A percentile compares a stretch with the other conserved stretches of the same genome.
Conservation (phyloP, 2,329 filamentous ascomycete genomes). For the Hypoxylon sp. region DNA sequence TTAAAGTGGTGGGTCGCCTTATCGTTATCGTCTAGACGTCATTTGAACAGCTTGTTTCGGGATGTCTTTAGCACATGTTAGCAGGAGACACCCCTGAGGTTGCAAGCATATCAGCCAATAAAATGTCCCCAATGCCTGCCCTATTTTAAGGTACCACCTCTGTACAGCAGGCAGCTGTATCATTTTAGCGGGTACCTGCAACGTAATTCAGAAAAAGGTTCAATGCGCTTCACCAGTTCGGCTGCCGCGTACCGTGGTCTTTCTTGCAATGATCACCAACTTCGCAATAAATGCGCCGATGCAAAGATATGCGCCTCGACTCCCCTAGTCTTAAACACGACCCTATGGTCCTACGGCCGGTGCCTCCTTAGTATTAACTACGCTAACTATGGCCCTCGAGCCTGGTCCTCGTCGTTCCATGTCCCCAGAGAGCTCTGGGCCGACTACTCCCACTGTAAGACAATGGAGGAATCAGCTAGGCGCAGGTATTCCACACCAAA, state of each 20-base stretch:
- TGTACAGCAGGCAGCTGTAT: constrained; percentile 18
- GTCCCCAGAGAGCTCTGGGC: constrained; percentile 88
- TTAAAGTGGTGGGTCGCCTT: constrained; percentile 31
- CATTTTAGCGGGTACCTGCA: constrained; percentile 45
- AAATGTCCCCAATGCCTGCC: constrained; percentile 9
- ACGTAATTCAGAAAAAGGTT: constrained; percentile 46
- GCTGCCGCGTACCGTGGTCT: constrained; percentile 44
- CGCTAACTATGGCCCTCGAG: constrained; percentile 74
- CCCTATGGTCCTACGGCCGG: constrained; percentile 49
- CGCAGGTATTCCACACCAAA: constrained; percentile 73
- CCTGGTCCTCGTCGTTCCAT: constrained; percentile 70
- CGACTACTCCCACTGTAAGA: constrained; percentile 80
- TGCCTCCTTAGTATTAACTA: constrained; percentile 50
- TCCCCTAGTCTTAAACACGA: constrained; percentile 40
- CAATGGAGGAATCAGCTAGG: constrained; percentile 84
- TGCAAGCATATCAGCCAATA: constrained; percentile 31
- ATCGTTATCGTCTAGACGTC: constrained; percentile 45
- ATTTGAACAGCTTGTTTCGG: constrained; percentile 29
- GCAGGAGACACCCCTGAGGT: constrained; percentile 25
- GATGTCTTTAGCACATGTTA: constrained; percentile 34
- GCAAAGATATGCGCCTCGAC: constrained; percentile 51
- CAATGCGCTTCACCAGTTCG: constrained; percentile 38
- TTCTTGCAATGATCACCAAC: constrained; percentile 26
- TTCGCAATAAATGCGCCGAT: constrained; percentile 45
- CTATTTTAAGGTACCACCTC: constrained; percentile 26